Evolutionary conservation across 257 asterid species (phyloP).

Genomic region (Thymus quinquecostatus): DNA sequence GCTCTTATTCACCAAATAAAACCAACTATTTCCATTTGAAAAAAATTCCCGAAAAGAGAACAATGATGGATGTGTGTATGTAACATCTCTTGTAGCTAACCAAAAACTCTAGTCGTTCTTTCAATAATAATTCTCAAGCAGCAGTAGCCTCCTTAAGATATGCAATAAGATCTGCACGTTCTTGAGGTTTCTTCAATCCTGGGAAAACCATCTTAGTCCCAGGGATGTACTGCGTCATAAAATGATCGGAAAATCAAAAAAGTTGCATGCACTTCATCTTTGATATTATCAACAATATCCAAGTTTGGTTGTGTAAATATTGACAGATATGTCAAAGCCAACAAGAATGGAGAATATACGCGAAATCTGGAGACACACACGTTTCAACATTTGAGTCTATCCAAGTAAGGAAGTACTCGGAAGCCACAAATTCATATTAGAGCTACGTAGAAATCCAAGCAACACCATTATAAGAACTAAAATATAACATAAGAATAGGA

Average conservation of each 20-base stretch:
- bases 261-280: too few relatives aligned
- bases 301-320: not conserved
- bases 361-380: not conserved
- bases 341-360: not conserved
- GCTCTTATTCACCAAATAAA: slow-evolving; percentile 11
- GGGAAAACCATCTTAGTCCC: slow-evolving; percentile 99
- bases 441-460: too few relatives aligned
- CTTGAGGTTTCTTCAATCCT: slow-evolving; percentile 96
- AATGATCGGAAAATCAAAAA: not conserved
- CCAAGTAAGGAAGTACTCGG: not conserved
- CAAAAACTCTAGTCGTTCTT: slow-evolving; percentile 2
- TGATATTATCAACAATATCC: not conserved
- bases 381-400: not conserved
- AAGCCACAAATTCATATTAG: not conserved
- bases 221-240: slow-evolving; percentile 75
- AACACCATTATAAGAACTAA: too few relatives aligned
- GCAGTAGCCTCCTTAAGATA: slow-evolving; percentile 83
- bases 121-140: slow-evolving; percentile 42
- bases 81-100: slow-evolving; percentile 2
- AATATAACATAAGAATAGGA: too few relatives aligned
- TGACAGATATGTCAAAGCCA: not conserved
- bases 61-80: not conserved
- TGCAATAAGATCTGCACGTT: slow-evolving; percentile 84
- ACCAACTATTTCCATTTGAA: not conserved
- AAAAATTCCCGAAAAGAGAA: not conserved